Conservation (phyloP, 2,329 filamentous ascomycete genomes). For the Penicillium sp. region DNA sequence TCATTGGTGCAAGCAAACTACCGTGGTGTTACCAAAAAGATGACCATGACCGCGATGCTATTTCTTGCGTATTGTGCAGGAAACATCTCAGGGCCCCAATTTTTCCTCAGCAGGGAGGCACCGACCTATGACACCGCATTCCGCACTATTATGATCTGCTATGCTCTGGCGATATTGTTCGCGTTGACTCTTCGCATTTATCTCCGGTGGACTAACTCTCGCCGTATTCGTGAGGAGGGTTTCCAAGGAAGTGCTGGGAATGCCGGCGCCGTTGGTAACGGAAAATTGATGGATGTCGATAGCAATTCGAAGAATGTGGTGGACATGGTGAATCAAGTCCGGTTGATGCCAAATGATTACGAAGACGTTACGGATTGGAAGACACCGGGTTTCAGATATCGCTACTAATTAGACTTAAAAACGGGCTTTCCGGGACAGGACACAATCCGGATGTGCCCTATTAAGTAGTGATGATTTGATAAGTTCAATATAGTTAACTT, state of each 20-base stretch:
- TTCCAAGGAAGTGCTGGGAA: conserved; percentile 20
- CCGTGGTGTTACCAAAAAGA: conserved; percentile 59
- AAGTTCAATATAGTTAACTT: too few species aligned
- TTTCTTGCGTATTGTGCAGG: conserved; percentile 57
- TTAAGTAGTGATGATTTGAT: too few species aligned
- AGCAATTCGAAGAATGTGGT: conserved; percentile 38
- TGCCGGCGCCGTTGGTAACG: conserved; percentile 41
- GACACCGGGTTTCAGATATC: conserved; percentile 59
- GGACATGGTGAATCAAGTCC: conserved; percentile 28
- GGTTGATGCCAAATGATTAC: conserved; percentile 48
- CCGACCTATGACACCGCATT: conserved; percentile 57
- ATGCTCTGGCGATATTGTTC: conserved; percentile 50
- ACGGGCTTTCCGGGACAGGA: too few species aligned
- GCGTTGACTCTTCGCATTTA: conserved; percentile 49
- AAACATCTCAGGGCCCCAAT: conserved; percentile 57
- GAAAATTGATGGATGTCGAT: conserved; percentile 45
- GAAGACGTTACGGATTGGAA: conserved; percentile 62
- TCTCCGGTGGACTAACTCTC: conserved; percentile 47
- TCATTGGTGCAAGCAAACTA: conserved; percentile 57
- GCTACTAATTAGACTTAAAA: conserved; percentile 23
- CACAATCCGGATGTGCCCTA: too few species aligned
- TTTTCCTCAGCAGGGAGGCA: conserved; percentile 52
- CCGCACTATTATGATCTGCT: conserved; percentile 56
- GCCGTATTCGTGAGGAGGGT: conserved; percentile 42
- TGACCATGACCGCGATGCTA: conserved; percentile 57